Percentiles rank a stretch among this genome's conserved stretches.
Conservation (phyloP, 768 basidiomycete genomes). For the Holtermanniella nyarrowii region DNA sequence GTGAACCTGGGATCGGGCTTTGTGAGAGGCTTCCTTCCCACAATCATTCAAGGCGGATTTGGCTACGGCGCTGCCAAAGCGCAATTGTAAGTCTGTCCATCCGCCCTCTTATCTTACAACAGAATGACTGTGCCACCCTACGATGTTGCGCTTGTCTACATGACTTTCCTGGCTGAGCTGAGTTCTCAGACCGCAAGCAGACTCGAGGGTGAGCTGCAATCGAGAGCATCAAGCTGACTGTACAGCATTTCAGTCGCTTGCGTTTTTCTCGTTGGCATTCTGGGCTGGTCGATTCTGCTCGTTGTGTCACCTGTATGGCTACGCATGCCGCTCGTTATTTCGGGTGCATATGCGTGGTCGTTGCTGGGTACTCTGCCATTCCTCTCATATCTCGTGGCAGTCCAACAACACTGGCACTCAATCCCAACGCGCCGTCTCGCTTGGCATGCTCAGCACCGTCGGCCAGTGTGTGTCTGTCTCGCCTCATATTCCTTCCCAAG, state of each 20-base stretch:
- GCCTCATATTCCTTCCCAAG: too few species aligned
- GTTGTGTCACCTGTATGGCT: too few species aligned
- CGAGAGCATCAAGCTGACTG: too few species aligned
- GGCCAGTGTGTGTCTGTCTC: constrained; percentile 42
- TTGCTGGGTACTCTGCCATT: constrained; percentile 22
- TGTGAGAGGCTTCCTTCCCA: constrained; percentile 40
- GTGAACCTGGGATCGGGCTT: constrained; percentile 37
- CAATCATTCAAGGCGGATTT: constrained; percentile 39
- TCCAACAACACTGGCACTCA: constrained; percentile 36
- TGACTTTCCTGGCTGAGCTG: constrained; percentile 28
- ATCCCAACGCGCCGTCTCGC: constrained; percentile 38
- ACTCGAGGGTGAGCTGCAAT: too few species aligned
- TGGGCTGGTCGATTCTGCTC: constrained; percentile 38
- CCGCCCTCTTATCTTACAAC: too few species aligned
- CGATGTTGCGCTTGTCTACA: constrained; percentile 41
- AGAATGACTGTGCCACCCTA: constrained; percentile 43
- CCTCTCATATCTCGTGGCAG: constrained; percentile 33
- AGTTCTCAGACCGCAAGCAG: constrained; percentile 29
- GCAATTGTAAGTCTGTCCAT: too few species aligned
- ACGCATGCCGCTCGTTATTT: constrained; percentile 42
- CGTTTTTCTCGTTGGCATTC: constrained; percentile 37
- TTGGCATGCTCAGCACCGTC: constrained; percentile 43
- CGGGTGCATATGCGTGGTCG: constrained; percentile 40
- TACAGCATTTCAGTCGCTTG: constrained; percentile 28
- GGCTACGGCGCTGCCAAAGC: constrained; percentile 16